These are phyloP conservation scores for Voacanga thouarsii DNA, from an alignment of 257 asterid species.

Conservation along the genomic window DNA sequence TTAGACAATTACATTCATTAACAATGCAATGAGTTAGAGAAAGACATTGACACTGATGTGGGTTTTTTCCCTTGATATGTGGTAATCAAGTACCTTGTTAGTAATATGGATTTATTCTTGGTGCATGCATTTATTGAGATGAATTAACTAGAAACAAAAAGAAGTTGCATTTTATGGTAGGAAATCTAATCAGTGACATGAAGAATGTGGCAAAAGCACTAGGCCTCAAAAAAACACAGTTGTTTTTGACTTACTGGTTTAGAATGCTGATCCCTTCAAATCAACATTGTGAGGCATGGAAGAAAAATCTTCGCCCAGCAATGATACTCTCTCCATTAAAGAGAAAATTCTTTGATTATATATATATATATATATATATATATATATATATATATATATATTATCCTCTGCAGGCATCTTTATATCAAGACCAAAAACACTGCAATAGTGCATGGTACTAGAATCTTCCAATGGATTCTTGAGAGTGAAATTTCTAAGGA, in stretches of 20 bases:
- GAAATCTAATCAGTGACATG: not conserved
- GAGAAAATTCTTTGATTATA: not conserved
- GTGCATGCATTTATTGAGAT: not conserved
- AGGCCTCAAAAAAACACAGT: not conserved
- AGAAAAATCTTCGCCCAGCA: not conserved
- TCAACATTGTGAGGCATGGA: conserved; percentile 7
- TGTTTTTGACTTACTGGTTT: conserved; percentile 8
- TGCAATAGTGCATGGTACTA: not conserved
- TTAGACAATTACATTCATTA: too few relatives aligned
- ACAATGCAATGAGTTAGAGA: too few relatives aligned
- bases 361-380: not conserved
- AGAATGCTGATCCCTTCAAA: not conserved
- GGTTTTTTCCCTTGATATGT: too few relatives aligned
- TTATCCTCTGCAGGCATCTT: not conserved
- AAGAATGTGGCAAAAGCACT: not conserved
- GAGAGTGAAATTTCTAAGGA: not conserved
- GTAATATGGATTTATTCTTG: not conserved
- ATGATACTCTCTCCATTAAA: conserved; percentile 4
- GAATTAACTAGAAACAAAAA: not conserved
- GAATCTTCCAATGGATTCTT: not conserved
- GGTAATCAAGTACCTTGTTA: too few relatives aligned
- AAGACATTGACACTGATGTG: too few relatives aligned
- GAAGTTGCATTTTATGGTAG: conserved; percentile 3
- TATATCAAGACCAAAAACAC: not conserved
- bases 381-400: not conserved